Conservation (phyloP, 2,329 filamentous ascomycete genomes). For the Seiridium unicorne region DNA sequence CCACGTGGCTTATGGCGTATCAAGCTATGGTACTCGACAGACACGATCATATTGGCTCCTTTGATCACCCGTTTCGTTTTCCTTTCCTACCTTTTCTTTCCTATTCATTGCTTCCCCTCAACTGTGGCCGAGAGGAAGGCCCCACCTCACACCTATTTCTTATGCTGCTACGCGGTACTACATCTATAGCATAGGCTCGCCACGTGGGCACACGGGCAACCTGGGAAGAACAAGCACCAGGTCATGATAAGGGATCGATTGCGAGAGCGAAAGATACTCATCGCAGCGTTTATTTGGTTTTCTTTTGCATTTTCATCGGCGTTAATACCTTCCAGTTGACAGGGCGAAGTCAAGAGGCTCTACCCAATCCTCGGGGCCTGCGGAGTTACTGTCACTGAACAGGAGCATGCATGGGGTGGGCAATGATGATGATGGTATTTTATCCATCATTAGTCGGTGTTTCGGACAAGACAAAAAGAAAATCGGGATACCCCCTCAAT, state of each 20-base stretch:
- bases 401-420: neutral
- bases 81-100: neutral
- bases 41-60: neutral
- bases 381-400: too few species aligned
- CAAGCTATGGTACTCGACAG: neutral
- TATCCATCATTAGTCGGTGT: neutral
- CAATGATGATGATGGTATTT: neutral
- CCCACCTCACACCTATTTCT: neutral
- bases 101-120: neutral
- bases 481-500: neutral
- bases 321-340: neutral
- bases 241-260: neutral
- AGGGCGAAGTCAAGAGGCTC: neutral
- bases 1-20: neutral
- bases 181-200: neutral
- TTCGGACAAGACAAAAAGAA: neutral
- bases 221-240: neutral
- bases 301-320: neutral
- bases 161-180: neutral
- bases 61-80: neutral
- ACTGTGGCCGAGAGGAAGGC: neutral
- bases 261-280: neutral
- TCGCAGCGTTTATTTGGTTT: neutral
- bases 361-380: conserved; percentile 16
- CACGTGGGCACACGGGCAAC: neutral